phyloP scores from a whole-genome alignment of 352 stramenopile species.

The Globisporangium barbulae region DNA sequence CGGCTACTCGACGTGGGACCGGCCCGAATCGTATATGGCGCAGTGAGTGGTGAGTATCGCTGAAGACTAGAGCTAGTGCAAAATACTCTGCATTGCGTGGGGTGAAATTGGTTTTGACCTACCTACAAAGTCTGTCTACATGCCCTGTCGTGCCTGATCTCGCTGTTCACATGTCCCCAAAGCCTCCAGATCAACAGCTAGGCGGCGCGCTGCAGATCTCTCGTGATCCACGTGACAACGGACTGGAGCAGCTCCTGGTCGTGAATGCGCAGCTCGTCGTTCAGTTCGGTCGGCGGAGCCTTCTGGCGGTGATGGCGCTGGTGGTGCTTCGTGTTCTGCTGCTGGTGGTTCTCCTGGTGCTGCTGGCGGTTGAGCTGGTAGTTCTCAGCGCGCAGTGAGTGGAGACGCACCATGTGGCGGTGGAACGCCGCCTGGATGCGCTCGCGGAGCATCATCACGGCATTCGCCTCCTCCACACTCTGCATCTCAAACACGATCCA shows the following conservation, averaged over 20 bases:
- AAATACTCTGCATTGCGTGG: not conserved
- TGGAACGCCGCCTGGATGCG: slow-evolving; percentile 61
- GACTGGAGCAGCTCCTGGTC: slow-evolving; percentile 49
- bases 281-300: not conserved
- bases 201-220: slow-evolving; percentile 30
- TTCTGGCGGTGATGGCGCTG: not conserved
- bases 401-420: slow-evolving; percentile 62
- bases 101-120: not conserved
- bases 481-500: slow-evolving; percentile 70
- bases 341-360: slow-evolving; percentile 6
- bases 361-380: slow-evolving; percentile 15
- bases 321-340: not conserved
- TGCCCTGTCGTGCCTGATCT: not conserved
- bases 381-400: slow-evolving; percentile 26
- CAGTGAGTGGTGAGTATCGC: not conserved
- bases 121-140: no score
- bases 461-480: slow-evolving; percentile 37
- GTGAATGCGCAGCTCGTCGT: slow-evolving; percentile 31
- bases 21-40: slow-evolving; percentile 6
- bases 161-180: not conserved
- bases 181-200: no score
- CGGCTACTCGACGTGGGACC: slow-evolving; percentile 26
- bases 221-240: slow-evolving; percentile 49
- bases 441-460: slow-evolving; percentile 46
- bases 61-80: not conserved